phyloP scores from a whole-genome alignment of 2,329 filamentous ascomycete genomes.

The Claviceps capensis region DNA sequence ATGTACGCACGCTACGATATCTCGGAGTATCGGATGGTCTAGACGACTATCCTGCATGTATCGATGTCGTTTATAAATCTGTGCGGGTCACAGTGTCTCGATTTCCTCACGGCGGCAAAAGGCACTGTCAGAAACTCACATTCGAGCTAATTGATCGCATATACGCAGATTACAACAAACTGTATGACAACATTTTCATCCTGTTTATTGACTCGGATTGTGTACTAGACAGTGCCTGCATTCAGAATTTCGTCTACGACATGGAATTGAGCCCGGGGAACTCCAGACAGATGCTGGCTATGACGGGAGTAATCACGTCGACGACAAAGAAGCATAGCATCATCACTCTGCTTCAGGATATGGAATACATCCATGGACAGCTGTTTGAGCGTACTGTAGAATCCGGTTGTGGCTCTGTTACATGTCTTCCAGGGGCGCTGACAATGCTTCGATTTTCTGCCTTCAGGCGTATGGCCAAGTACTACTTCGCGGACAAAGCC shows the following conservation, averaged over 20 bases:
- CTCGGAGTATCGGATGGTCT: slow-evolving; percentile 69
- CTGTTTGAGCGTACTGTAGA: slow-evolving; percentile 92
- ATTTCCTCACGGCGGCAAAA: slow-evolving; percentile 86
- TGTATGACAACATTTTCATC: slow-evolving; percentile 86
- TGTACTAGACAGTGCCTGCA: slow-evolving; percentile 77
- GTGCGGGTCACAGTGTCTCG: slow-evolving; percentile 82
- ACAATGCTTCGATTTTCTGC: slow-evolving; percentile 94
- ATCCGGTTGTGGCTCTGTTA: slow-evolving; percentile 85
- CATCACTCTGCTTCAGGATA: slow-evolving; percentile 87
- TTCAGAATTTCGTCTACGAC: slow-evolving; percentile 97
- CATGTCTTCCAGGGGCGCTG: slow-evolving; percentile 85
- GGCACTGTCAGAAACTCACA: slow-evolving; percentile 84
- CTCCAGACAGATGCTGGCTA: slow-evolving; percentile 83
- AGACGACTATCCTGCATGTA: slow-evolving; percentile 72
- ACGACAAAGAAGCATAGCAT: slow-evolving; percentile 80
- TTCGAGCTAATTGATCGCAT: slow-evolving; percentile 90
- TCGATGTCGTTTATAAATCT: slow-evolving; percentile 73
- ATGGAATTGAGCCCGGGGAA: slow-evolving; percentile 96
- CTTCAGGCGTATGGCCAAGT: slow-evolving; percentile 92
- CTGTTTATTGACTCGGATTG: slow-evolving; percentile 97
- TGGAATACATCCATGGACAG: slow-evolving; percentile 97
- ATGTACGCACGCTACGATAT: slow-evolving; percentile 71
- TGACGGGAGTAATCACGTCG: slow-evolving; percentile 94
- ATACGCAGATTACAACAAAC: slow-evolving; percentile 72
- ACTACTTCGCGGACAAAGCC: slow-evolving; percentile 95